Conservation (phyloP, 306 rosid genomes). For the Prunus davidiana region DNA sequence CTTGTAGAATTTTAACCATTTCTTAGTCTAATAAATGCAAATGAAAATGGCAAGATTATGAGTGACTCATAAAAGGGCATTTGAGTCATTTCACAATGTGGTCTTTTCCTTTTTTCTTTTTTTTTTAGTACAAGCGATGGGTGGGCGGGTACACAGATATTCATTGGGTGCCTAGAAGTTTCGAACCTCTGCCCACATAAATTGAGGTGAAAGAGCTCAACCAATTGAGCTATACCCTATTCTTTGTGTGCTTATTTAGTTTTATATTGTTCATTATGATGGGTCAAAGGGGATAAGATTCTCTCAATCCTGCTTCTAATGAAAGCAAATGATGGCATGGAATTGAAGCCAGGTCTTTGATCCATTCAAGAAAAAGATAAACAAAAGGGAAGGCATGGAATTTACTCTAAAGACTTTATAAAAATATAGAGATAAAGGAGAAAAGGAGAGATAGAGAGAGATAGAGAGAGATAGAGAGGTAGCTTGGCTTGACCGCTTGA, state of each 20-base stretch:
- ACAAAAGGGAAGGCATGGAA: slow-evolving; percentile 32
- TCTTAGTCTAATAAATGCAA: too few species aligned
- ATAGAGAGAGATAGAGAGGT: slow-evolving; percentile 26
- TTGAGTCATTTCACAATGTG: not conserved
- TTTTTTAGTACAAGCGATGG: too few species aligned
- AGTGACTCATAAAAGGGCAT: not conserved
- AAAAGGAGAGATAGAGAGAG: not conserved
- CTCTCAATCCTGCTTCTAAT: slow-evolving; percentile 42
- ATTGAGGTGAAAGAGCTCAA: fast-evolving
- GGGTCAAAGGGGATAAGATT: slow-evolving; percentile 59
- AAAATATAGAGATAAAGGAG: not conserved
- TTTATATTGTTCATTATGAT: slow-evolving; percentile 33
- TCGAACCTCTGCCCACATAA: too few species aligned
- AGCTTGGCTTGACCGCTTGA: slow-evolving; percentile 42
- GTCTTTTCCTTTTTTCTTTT: too few species aligned
- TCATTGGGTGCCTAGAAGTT: too few species aligned
- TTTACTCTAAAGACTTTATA: slow-evolving; percentile 13
- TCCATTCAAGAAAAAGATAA: slow-evolving; percentile 28
- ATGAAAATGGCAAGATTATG: not conserved
- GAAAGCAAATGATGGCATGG: slow-evolving; percentile 52
- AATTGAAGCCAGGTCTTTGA: slow-evolving; percentile 32
- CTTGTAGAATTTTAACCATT: too few species aligned
- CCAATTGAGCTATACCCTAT: too few species aligned
- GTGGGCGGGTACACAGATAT: too few species aligned
- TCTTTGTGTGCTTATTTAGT: slow-evolving; percentile 11